These are phyloP conservation scores for Podosphaera fusca DNA, from an alignment of 2,329 filamentous ascomycete genomes.

Conservation along the genomic window DNA sequence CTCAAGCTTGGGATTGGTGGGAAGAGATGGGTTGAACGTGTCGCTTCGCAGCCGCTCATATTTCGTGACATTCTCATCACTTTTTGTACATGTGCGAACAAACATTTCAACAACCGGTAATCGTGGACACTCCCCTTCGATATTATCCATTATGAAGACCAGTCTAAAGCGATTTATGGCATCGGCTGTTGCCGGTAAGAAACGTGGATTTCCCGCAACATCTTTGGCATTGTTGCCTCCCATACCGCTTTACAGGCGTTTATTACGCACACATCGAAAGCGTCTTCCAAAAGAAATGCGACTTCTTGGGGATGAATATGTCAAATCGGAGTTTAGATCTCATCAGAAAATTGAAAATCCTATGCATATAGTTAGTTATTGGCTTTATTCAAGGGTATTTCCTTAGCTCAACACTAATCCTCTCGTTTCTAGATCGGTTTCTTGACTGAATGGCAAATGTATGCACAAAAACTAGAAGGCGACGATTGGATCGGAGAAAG, in stretches of 20 bases:
- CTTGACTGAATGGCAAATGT: conserved; percentile 86
- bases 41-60: too few relatives aligned
- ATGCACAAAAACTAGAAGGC: conserved; percentile 79
- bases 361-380: conserved; percentile 53
- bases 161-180: background rate
- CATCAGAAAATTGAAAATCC: conserved; percentile 75
- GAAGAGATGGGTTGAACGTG: too few relatives aligned
- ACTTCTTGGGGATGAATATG: conserved; percentile 70
- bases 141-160: background rate
- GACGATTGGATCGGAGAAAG: conserved; percentile 66
- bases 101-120: too few relatives aligned
- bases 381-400: background rate
- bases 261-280: conserved; percentile 69
- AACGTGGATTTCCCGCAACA: conserved; percentile 8
- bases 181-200: background rate
- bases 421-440: conserved; percentile 55
- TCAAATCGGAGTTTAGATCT: conserved; percentile 77
- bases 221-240: conserved; percentile 15
- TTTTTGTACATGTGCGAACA: too few relatives aligned
- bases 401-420: background rate
- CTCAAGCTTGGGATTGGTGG: too few relatives aligned
- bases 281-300: conserved; percentile 53
- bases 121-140: too few relatives aligned
- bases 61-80: too few relatives aligned
- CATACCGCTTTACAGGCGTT: conserved; percentile 67